Conservation (phyloP, 2,329 filamentous ascomycete species). For the Colletotrichum orchidophilum region DNA sequence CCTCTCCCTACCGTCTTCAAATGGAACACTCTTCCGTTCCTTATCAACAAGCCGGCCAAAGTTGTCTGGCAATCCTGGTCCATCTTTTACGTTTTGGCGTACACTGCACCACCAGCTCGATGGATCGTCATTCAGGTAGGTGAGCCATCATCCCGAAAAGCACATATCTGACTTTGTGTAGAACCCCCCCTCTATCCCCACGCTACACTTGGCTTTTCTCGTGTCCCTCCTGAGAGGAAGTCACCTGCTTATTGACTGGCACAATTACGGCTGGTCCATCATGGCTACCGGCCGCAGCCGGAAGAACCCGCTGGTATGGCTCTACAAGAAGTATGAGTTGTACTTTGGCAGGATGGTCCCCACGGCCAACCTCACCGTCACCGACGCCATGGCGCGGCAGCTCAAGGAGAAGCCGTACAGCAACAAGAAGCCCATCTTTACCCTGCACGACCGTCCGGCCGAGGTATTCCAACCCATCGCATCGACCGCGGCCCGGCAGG, state of each 20-base stretch:
- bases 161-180: slow-evolving; percentile 47
- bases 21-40: slow-evolving; percentile 77
- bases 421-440: slow-evolving; percentile 71
- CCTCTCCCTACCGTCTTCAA: slow-evolving; percentile 74
- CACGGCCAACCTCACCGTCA: slow-evolving; percentile 85
- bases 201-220: slow-evolving; percentile 78
- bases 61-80: slow-evolving; percentile 83
- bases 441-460: slow-evolving; percentile 88
- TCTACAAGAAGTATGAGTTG: slow-evolving; percentile 83
- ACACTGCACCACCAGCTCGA: slow-evolving; percentile 75
- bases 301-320: slow-evolving; percentile 76
- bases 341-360: slow-evolving; percentile 73
- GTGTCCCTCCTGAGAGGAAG: slow-evolving; percentile 82
- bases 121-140: slow-evolving; percentile 86
- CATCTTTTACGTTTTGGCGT: slow-evolving; percentile 77
- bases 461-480: slow-evolving; percentile 79
- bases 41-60: slow-evolving; percentile 83
- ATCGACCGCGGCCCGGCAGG: slow-evolving; percentile 52
- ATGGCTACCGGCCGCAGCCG: slow-evolving; percentile 69
- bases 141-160: neutral
- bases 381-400: slow-evolving; percentile 84
- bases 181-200: slow-evolving; percentile 96
- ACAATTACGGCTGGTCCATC: slow-evolving; percentile 98
- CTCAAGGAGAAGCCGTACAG: slow-evolving; percentile 71
- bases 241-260: slow-evolving; percentile 92